Percentiles rank a stretch among this genome's conserved stretches.
Evolutionary conservation across 2,329 filamentous ascomycete genomes (phyloP).

Genomic region (Aureobasidium sp.): DNA sequence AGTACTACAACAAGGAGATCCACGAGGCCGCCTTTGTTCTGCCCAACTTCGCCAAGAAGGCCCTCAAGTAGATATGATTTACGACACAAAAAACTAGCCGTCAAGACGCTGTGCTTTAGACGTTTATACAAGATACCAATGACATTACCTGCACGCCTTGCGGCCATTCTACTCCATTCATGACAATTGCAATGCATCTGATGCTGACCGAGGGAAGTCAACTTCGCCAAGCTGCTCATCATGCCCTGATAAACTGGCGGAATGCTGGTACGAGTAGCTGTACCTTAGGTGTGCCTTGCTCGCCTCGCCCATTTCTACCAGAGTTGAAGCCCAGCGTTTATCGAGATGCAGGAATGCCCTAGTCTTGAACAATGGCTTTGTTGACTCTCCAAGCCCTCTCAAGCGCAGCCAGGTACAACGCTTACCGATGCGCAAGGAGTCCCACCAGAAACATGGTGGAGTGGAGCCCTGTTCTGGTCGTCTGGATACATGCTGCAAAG

Average conservation of each 20-base stretch:
- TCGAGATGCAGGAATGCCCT: neutral
- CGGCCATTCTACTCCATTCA: neutral
- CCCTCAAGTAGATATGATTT: slow-evolving; percentile 34
- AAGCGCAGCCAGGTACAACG: neutral
- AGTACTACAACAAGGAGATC: slow-evolving; percentile 96
- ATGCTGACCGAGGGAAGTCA: neutral
- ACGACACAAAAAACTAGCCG: neutral
- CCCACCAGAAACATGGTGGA: neutral
- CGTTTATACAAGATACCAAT: slow-evolving; percentile 11
- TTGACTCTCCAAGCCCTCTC: neutral
- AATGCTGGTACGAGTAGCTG: neutral
- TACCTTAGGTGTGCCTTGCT: neutral
- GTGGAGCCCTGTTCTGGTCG: neutral
- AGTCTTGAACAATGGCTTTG: neutral
- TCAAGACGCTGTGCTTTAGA: slow-evolving; percentile 8
- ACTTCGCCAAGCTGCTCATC: neutral
- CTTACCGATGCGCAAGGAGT: neutral
- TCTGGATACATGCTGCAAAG: neutral
- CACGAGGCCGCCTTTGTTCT: slow-evolving; percentile 91
- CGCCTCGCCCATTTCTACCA: neutral
- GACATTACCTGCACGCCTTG: slow-evolving; percentile 7
- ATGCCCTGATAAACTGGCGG: neutral
- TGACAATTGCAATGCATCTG: neutral
- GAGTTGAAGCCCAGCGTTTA: neutral
- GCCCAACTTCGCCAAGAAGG: slow-evolving; percentile 85